Evolutionary conservation across 208 protist species (phyloP).

Genomic region (Leishmania gerbilli): DNA sequence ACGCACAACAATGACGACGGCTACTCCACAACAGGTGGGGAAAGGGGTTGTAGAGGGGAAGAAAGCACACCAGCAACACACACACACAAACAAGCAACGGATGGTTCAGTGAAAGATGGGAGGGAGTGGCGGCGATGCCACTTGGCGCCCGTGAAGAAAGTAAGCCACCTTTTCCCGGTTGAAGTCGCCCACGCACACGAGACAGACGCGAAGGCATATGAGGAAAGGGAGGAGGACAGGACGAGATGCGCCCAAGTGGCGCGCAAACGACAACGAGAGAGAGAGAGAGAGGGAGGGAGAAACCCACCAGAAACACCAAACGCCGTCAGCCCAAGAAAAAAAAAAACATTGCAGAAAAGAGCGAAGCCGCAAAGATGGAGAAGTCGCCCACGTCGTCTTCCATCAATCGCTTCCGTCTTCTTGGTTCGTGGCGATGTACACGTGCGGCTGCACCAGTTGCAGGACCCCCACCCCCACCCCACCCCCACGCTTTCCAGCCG

Average conservation of each 20-base stretch:
- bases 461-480: not conserved
- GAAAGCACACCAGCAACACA: not conserved
- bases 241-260: not conserved
- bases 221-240: not conserved
- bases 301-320: not conserved
- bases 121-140: not conserved
- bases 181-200: not conserved
- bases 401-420: not conserved
- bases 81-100: not conserved
- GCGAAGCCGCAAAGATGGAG: not conserved
- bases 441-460: not conserved
- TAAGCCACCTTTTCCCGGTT: not conserved
- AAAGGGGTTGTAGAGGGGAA: not conserved
- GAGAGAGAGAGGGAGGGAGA: not conserved
- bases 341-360: not conserved
- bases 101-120: not conserved
- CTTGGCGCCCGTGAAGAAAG: not conserved
- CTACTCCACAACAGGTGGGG: not conserved
- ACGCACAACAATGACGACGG: not conserved
- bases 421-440: not conserved
- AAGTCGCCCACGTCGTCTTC: not conserved
- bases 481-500: not conserved
- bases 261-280: not conserved
- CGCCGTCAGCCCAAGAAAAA: not conserved
- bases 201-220: not conserved